Evolutionary conservation across 1,139 yeast species (phyloP), one percentile per base, ranked within the genome.

Genomic region (Protomyces lactucae-debilis): DNA sequence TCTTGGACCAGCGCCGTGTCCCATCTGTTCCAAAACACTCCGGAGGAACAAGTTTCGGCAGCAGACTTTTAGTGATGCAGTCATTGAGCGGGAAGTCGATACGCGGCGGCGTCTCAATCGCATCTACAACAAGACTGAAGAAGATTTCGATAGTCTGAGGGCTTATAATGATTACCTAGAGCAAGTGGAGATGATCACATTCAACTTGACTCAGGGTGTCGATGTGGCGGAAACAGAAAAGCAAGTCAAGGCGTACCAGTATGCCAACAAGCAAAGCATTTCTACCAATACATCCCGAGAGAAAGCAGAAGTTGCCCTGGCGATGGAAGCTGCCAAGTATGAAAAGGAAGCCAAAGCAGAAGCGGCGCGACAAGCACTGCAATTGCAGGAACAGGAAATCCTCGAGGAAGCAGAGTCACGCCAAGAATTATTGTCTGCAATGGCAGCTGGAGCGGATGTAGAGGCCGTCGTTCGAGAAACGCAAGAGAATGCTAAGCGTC

Each of bases 1-100:
- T 12, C 77, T 88, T 60, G 99, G 99, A 3, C 99, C 99, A 0
- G 95, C 97, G 0, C 95, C 93, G 32, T 93, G 99, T 75, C 90
- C 93, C 5, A 86, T 87, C 60, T 93, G 99, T 78, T 92, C 88
- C 63, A 89, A 87, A 78, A 89, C 87, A 12, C 77, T 93, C 68
- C 79, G 99, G 69, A 88, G 88, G 79, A 90, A 90, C 77, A 85
- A 85, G 76, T 93, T 93, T 78, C 93, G 93, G 76, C 83, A 89
- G 55, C 99, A 93, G 76, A 82, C 90, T 3, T 93, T 93, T 74
- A 97, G 92, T 70, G 98, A 93, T 75, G 83, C 93, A 51, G 80
- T 76, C 10, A 96, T 93, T 12, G 99, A 95, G 75, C 81, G 87
- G 69, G 99, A 93, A 73, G 90, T 95, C 53, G 99, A 93, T 75